Base-by-base conservation (phyloP, 139 green algal species). In the Dunaliella primolecta region DNA sequence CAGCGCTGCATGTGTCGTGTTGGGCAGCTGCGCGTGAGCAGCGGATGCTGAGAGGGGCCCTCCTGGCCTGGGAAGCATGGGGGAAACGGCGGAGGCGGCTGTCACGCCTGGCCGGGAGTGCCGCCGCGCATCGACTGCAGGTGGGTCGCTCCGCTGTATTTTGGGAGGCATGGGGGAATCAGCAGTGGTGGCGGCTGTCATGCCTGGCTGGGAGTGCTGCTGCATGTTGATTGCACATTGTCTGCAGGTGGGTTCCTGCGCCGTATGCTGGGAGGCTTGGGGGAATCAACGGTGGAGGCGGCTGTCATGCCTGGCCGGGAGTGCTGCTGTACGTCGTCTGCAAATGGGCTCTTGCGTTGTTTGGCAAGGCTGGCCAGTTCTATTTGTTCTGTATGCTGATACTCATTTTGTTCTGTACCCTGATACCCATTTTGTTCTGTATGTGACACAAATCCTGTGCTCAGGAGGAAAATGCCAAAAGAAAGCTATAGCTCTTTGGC, bases 221-320 rank as follows among this genome's bases (percentile, higher is more conserved):
- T 64, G 46, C n/a, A n/a, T n/a, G n/a, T n/a, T n/a, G n/a, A n/a
- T n/a, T n/a, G n/a, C 46, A 64, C 7, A 15, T 7, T 15, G 46
- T n/a, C n/a, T n/a, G n/a, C n/a, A n/a, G n/a, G n/a, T n/a, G n/a
- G n/a, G n/a, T n/a, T n/a, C n/a, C n/a, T n/a, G n/a, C n/a, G n/a
- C n/a, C n/a, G n/a, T n/a, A n/a, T n/a, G n/a, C 1, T 91, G 87
- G 87, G 30, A 27, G 21, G 32, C 1, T 1, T 0, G 81, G 2
- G 82, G 46, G 27, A 72, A 27, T 21, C 79, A 70, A 23, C 79
- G 77, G 35, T 25, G 24, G 30, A 36, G 38, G 0, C 78, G 84
- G 31, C 82, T 72, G 64, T 32, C 34, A 31, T 76, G 87, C 24
- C 3, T 90, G 31, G 38, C 80, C 34, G 36, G 31, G 7, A 25